Conservation (phyloP, 371 early-diverging fungal genomes). For the Haplosporangium sp. region DNA sequence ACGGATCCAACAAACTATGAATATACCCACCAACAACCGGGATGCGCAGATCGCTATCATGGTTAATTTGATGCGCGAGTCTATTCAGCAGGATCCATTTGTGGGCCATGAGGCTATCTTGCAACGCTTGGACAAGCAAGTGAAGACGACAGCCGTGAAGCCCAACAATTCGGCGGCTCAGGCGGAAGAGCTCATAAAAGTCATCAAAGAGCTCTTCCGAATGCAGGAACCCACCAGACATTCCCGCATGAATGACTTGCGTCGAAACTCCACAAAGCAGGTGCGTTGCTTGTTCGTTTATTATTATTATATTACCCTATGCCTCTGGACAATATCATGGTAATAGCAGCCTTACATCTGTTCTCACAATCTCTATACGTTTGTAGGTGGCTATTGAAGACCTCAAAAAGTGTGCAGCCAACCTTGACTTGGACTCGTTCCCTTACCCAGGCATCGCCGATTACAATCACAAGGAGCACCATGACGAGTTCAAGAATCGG, state of each 20-base stretch:
- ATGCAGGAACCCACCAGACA: conserved; percentile 31
- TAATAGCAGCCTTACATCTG: background rate
- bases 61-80: conserved; percentile 39
- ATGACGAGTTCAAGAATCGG: conserved; percentile 48
- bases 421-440: conserved; percentile 38
- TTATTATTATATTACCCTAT: background rate
- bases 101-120: conserved; percentile 41
- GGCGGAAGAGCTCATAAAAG: conserved; percentile 43
- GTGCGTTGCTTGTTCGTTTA: conserved; percentile 7
- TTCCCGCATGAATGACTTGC: conserved; percentile 44
- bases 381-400: conserved; percentile 48
- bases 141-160: conserved; percentile 33
- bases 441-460: conserved; percentile 48
- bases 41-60: conserved; percentile 48
- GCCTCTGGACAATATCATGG: background rate
- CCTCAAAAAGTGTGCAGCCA: conserved; percentile 40
- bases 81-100: conserved; percentile 46
- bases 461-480: conserved; percentile 47
- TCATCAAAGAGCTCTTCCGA: conserved; percentile 42
- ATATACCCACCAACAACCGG: conserved; percentile 38
- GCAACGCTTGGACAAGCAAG: conserved; percentile 35
- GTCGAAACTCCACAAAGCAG: conserved; percentile 35
- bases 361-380: background rate
- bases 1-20: conserved; percentile 37
- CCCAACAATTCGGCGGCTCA: conserved; percentile 33